These are phyloP conservation scores for Plasmodium gallinaceum DNA, from an alignment of 169 alveolate species.

Conservation along the genomic window DNA sequence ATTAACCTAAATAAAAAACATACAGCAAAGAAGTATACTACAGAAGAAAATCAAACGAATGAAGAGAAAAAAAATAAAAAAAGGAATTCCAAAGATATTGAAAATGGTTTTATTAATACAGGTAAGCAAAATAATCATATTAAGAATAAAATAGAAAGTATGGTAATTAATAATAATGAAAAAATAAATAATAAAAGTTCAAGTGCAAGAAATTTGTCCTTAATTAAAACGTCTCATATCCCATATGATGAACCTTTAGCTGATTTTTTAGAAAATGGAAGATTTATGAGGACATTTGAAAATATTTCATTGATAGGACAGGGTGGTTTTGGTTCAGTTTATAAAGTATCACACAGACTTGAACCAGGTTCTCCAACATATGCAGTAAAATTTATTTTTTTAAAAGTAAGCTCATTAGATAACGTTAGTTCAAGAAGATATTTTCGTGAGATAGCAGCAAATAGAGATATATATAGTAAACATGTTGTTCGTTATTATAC, in stretches of 20 bases:
- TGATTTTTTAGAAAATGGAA: constrained; percentile 89
- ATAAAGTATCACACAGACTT: constrained; percentile 89
- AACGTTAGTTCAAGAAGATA: constrained; percentile 88
- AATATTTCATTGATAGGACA: constrained; percentile 89
- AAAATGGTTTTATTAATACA: neutral
- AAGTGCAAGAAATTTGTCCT: constrained; percentile 36
- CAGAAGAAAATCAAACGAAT: constrained; percentile 8
- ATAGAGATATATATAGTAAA: constrained; percentile 90
- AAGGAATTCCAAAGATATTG: constrained; percentile 8
- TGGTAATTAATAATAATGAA: constrained; percentile 29
- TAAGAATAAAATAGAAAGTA: constrained; percentile 18
- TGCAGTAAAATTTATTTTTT: constrained; percentile 89
- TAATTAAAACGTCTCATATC: constrained; percentile 55
- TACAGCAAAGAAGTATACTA: neutral
- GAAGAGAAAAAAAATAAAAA: constrained; percentile 40
- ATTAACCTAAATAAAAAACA: constrained; percentile 12
- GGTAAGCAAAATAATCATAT: constrained; percentile 13
- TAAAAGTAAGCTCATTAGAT: constrained; percentile 87
- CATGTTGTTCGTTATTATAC: constrained; percentile 92
- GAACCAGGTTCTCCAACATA: constrained; percentile 92
- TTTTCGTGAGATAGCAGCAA: constrained; percentile 92
- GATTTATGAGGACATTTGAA: constrained; percentile 89
- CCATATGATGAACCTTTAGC: constrained; percentile 77
- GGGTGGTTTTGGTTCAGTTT: constrained; percentile 93
- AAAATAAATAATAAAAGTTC: constrained; percentile 35